These are phyloP conservation scores for Aspergillus sp. DNA, from an alignment of 2,329 filamentous ascomycete species.

Conservation along the genomic window DNA sequence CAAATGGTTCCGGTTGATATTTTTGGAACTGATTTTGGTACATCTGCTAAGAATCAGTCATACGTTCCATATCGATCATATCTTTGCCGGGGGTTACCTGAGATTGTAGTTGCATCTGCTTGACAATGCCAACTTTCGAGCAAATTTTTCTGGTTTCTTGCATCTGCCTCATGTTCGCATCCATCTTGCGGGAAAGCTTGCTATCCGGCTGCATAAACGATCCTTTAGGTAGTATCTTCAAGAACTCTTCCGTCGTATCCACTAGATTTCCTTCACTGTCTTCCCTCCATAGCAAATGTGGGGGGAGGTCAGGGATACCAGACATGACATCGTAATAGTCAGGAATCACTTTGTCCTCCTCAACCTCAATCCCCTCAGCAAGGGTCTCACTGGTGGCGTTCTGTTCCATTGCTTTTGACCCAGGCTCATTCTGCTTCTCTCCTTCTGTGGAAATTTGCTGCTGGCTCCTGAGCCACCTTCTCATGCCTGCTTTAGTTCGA, in stretches of 20 bases:
- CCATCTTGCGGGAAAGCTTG: slow-evolving; percentile 74
- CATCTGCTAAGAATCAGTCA: slow-evolving; percentile 56
- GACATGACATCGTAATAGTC: slow-evolving; percentile 93
- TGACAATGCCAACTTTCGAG: slow-evolving; percentile 95
- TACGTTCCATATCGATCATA: neutral
- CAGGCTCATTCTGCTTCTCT: slow-evolving; percentile 47
- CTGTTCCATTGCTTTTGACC: slow-evolving; percentile 47
- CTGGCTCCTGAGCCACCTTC: slow-evolving; percentile 78
- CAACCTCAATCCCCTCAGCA: slow-evolving; percentile 91
- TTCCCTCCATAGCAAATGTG: slow-evolving; percentile 80
- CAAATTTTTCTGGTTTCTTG: slow-evolving; percentile 95
- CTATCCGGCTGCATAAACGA: slow-evolving; percentile 75
- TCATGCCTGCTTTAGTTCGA: slow-evolving; percentile 83
- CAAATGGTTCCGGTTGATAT: slow-evolving; percentile 85
- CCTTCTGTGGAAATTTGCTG: slow-evolving; percentile 63
- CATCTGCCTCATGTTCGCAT: slow-evolving; percentile 89
- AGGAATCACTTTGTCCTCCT: slow-evolving; percentile 79
- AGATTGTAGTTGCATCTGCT: slow-evolving; percentile 98
- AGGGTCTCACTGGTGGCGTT: slow-evolving; percentile 69
- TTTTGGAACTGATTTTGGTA: slow-evolving; percentile 99
- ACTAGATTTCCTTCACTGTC: slow-evolving; percentile 87
- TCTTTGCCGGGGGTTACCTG: slow-evolving; percentile 60
- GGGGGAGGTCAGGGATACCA: slow-evolving; percentile 78
- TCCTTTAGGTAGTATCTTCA: slow-evolving; percentile 73
- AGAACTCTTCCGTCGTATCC: slow-evolving; percentile 80